Base-by-base conservation (phyloP, 495 filamentous ascomycete species). In the Daldinia grandis region DNA sequence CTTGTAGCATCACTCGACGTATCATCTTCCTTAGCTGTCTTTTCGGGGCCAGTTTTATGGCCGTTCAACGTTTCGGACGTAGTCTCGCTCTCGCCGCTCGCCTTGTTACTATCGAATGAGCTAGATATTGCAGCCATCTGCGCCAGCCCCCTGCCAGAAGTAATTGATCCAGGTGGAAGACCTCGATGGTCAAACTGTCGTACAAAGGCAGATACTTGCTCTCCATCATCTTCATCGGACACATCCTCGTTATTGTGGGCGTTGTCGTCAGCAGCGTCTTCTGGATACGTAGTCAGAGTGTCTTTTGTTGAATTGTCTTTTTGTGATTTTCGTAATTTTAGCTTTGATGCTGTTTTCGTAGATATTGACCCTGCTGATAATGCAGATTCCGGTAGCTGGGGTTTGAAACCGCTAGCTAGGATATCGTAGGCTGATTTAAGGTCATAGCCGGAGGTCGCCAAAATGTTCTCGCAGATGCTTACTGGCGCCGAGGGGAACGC, bases 151-250 rank as follows among this genome's bases (percentile, higher is more conserved):
- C 77, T 80, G 1, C 81, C 80, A 14, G 78, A 80, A 15, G 79
- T 65, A 40, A 86, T 82, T 6, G 84, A 85, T 10, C 85, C 85
- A 8, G 79, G 72, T 6, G 85, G 85, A 35, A 86, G 80, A 0
- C 85, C 85, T 50, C 83, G 77, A 15, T 80, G 72, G 62, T 87
- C 85, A 57, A 79, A 86, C 58, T 81, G 74, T 57, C 76, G 78
- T 51, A 80, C 65, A 27, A 78, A 47, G 6, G 74, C 76, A 9
- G 66, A 66, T 4, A 79, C 73, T 8, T 76, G 71, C 12, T 75
- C 77, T 6, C 69, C 78, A 8, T 77, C 75, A 25, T 76, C 76
- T 1, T 74, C 72, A 14, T 71, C 65, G 9, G 42, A 44, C 15
- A 40, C 3, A 24, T 61, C 54, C 42, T 47, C 19, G 5, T 73